phyloP scores from a whole-genome alignment of 352 stramenopile species.

The Globisporangium camurandrum region DNA sequence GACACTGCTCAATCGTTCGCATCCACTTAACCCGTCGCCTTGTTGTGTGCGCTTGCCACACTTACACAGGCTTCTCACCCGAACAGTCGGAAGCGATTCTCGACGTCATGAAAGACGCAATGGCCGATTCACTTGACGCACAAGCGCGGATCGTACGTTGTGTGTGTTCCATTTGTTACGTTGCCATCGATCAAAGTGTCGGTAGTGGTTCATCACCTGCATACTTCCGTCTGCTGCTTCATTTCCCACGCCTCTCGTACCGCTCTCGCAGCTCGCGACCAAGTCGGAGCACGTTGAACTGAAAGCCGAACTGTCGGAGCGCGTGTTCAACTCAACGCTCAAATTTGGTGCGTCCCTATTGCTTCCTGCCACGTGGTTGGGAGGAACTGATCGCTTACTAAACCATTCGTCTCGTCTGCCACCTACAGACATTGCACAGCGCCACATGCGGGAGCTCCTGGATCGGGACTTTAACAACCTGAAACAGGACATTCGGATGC shows the following conservation, averaged over 20 bases:
- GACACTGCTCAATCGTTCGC: no score
- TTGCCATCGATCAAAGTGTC: no score
- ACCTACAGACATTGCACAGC: constrained; percentile 74
- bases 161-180: no score
- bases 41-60: neutral
- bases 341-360: constrained; percentile 61
- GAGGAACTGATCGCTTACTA: neutral
- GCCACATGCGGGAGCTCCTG: constrained; percentile 81
- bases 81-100: constrained; percentile 75
- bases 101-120: constrained; percentile 74
- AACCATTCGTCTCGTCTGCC: neutral
- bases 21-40: no score
- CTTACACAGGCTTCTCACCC: constrained; percentile 44
- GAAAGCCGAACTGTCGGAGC: constrained; percentile 79
- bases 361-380: neutral
- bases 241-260: neutral
- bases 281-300: constrained; percentile 85
- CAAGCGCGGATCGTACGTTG: constrained; percentile 64
- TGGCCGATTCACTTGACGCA: constrained; percentile 67
- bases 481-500: constrained; percentile 87
- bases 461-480: constrained; percentile 87
- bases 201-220: no score
- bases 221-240: neutral
- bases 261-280: constrained; percentile 49
- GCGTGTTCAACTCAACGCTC: constrained; percentile 85